Evolutionary conservation across 2,329 filamentous ascomycete genomes (phyloP), one percentile per base, ranked within the genome.

Genomic region (Sporothrix dimorphospora): DNA sequence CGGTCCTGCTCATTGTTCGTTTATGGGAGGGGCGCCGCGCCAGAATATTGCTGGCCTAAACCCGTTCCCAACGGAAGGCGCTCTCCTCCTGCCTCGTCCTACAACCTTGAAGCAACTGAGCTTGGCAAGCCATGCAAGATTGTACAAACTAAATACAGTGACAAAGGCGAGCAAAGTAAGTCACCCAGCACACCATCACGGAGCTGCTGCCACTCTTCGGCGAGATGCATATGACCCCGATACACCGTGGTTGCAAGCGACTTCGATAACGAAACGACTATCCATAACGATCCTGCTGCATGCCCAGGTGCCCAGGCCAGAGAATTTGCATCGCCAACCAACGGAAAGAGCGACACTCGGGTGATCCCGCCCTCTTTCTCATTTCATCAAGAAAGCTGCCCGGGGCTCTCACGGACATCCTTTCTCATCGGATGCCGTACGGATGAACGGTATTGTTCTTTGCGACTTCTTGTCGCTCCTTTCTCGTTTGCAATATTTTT

Each of bases 161-260:
- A 40, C 30, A 38, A 40, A 40, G 51, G 55, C 55, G 19, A 9
- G 12, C 16, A 38, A 61, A 8, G 3, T 19, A 40, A 21, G 55
- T 61, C 55, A 61, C 55, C 55, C 55, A 61, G 19, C 55, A 61
- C 55, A 40, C 30, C 55, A n/a, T 38, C 55, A 59, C 6, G 30
- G 30, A 59, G 9, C 34, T 34, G n/a, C 30, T 61, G 51, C 21
- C 55, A 30, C 30, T n/a, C 19, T 30, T 61, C n/a, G 30, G 8
- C 55, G 55, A 21, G 55, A 40, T 61, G 16, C 53, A 34, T 34
- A 5, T 6, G n/a, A n/a, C 12, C 8, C 53, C 53, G 27, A 57
- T 57, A 34, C 53, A 12, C 27, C 27, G 27, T 57, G 14, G 27
- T 19, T 34, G 53, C 27, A 27, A 19, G 24, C 53, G 8, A 3